Conservation (phyloP, 2,329 filamentous ascomycete genomes). For the Cladophialophora chaetospira region DNA sequence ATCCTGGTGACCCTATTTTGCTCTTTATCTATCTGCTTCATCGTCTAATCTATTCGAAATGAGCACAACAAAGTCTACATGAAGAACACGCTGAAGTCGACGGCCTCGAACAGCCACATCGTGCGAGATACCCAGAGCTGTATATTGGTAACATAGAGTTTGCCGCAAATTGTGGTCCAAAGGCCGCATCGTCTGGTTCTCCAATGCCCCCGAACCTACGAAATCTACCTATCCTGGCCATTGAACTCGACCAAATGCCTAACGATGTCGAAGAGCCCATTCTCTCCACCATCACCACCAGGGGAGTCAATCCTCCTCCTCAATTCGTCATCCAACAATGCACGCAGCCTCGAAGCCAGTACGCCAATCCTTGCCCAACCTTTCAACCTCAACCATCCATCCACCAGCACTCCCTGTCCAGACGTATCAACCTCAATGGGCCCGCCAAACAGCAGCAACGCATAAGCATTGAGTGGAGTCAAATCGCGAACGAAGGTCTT, state of each 20-base stretch:
- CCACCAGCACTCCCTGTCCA: slow-evolving; percentile 82
- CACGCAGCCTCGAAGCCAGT: slow-evolving; percentile 76
- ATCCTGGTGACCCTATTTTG: too few relatives aligned
- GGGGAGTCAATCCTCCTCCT: slow-evolving; percentile 79
- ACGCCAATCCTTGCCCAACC: slow-evolving; percentile 97
- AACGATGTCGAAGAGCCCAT: slow-evolving; percentile 74
- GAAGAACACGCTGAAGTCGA: too few relatives aligned
- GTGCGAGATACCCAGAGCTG: too few relatives aligned
- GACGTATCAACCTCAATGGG: slow-evolving; percentile 79
- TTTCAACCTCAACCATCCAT: slow-evolving; percentile 82
- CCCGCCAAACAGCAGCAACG: slow-evolving; percentile 84
- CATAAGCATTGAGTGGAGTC: slow-evolving; percentile 90
- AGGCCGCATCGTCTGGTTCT: too few relatives aligned
- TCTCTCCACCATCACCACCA: slow-evolving; percentile 48
- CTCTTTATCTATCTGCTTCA: too few relatives aligned
- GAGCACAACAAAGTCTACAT: too few relatives aligned
- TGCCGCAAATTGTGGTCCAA: too few relatives aligned
- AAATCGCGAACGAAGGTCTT: slow-evolving; percentile 91
- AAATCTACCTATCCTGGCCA: slow-evolving; percentile 67
- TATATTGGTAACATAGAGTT: too few relatives aligned
- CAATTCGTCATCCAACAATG: slow-evolving; percentile 84
- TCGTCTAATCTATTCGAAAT: too few relatives aligned
- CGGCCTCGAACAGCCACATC: too few relatives aligned
- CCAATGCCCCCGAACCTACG: too few relatives aligned
- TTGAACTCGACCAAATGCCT: slow-evolving; percentile 83